These are phyloP conservation scores for Sequoia sempervirens DNA, from an alignment of 75 land plant genomes.

Conservation along the genomic window DNA sequence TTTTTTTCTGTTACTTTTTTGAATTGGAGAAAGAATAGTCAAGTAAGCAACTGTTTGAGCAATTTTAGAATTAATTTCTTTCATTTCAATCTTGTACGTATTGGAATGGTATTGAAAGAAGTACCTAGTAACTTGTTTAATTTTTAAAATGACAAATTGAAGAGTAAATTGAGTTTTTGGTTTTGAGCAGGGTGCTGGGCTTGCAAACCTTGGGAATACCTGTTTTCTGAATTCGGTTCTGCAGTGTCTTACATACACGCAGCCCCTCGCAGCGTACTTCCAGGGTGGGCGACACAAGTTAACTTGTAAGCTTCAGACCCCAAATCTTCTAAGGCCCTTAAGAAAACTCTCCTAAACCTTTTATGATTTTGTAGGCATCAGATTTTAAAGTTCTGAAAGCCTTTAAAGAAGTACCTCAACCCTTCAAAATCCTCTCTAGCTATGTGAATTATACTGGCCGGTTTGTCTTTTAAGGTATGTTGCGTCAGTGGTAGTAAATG, in stretches of 20 bases:
- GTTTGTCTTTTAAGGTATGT: not conserved
- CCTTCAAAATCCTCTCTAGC: not conserved
- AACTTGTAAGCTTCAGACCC: slow-evolving; percentile 57
- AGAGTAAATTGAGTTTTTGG: not conserved
- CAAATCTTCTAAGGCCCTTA: no score
- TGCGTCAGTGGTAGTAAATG: not conserved
- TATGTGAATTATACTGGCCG: not conserved
- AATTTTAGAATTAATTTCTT: not conserved
- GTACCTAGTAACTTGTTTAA: not conserved
- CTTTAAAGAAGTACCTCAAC: not conserved
- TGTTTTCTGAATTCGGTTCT: slow-evolving; percentile 90
- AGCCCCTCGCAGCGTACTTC: slow-evolving; percentile 77
- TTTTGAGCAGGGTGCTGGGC: slow-evolving; percentile 79
- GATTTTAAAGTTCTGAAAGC: not conserved
- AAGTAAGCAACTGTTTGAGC: not conserved
- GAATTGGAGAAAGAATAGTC: not conserved
- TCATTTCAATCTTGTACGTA: not conserved
- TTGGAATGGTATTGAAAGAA: not conserved
- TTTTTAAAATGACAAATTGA: not conserved
- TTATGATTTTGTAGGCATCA: not conserved
- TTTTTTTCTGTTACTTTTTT: not conserved
- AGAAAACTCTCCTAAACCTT: not conserved
- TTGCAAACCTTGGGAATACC: slow-evolving; percentile 85
- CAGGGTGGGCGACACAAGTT: slow-evolving; percentile 76
- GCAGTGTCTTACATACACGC: slow-evolving; percentile 93